Conservation (phyloP, 1,284 basidiomycete species). For the Ustilago sp. region DNA sequence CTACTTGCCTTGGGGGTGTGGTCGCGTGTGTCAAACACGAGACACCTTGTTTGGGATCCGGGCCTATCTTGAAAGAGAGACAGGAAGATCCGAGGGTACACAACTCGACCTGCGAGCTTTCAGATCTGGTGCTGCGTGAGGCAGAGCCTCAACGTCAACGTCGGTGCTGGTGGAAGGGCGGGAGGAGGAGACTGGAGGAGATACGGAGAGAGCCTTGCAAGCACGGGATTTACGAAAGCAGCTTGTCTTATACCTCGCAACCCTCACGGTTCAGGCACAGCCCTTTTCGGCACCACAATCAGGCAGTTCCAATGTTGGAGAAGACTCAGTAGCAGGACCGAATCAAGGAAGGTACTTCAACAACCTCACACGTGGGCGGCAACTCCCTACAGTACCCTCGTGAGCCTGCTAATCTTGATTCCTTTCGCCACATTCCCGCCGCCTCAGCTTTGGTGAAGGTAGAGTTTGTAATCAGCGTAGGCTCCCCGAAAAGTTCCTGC, state of each 20-base stretch:
- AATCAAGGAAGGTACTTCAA: slow-evolving; percentile 27
- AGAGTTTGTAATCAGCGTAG: background rate
- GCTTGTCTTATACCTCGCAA: slow-evolving; percentile 7
- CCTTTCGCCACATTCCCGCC: background rate
- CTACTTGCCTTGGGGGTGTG: background rate
- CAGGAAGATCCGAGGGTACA: background rate
- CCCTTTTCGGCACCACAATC: background rate
- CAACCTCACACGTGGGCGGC: slow-evolving; percentile 19
- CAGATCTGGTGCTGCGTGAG: background rate
- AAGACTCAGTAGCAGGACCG: background rate
- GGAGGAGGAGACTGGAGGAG: background rate
- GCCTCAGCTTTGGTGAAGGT: background rate
- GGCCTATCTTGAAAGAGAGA: slow-evolving; percentile 1
- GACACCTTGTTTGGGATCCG: slow-evolving; percentile 3
- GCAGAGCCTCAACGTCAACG: background rate
- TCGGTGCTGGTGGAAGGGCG: background rate
- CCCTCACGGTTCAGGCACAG: slow-evolving; percentile 9
- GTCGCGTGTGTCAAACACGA: slow-evolving; percentile 12
- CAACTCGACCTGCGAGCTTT: slow-evolving; percentile 33
- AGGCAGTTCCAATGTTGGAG: background rate
- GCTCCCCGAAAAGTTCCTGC: background rate
- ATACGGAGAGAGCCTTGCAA: background rate
- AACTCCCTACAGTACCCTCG: background rate
- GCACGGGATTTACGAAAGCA: background rate
- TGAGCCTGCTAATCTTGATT: background rate